Evolutionary conservation across 1,139 yeast species (phyloP).

Genomic region (Blastobotrys malaysiensis): DNA sequence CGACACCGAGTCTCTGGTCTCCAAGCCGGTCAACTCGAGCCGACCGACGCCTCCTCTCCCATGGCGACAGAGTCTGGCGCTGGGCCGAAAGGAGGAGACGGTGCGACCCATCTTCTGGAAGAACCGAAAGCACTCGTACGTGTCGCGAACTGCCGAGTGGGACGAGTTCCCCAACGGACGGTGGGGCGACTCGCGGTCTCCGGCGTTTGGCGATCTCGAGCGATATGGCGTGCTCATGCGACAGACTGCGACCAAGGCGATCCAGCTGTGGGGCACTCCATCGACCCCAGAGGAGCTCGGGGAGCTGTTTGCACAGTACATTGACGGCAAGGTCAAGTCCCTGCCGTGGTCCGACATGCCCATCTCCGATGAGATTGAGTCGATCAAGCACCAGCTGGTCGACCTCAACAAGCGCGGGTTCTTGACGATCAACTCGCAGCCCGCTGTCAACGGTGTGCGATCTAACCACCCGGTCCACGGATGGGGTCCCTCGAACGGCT

Average conservation of each 20-base stretch:
- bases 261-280: constrained; percentile 87
- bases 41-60: constrained; percentile 44
- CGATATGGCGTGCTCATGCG: constrained; percentile 47
- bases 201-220: constrained; percentile 89
- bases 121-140: constrained; percentile 84
- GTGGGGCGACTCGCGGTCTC: constrained; percentile 92
- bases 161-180: constrained; percentile 94
- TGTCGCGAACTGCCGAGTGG: constrained; percentile 88
- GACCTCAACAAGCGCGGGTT: constrained; percentile 60
- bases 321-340: constrained; percentile 64
- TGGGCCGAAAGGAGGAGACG: constrained; percentile 72
- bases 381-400: constrained; percentile 56
- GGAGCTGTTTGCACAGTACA: constrained; percentile 55
- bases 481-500: constrained; percentile 95
- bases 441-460: constrained; percentile 76
- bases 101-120: constrained; percentile 97
- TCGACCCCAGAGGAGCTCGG: constrained; percentile 52
- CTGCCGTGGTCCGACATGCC: constrained; percentile 97
- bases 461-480: constrained; percentile 74
- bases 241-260: constrained; percentile 57
- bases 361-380: constrained; percentile 66
- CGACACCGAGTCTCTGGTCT: constrained; percentile 22
- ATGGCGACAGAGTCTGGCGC: constrained; percentile 87
- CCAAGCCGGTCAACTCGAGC: constrained; percentile 12
- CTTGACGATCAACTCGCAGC: constrained; percentile 88